Evolutionary conservation across 2,329 filamentous ascomycete genomes (phyloP).

Genomic region (Colletotrichum graminicola): DNA sequence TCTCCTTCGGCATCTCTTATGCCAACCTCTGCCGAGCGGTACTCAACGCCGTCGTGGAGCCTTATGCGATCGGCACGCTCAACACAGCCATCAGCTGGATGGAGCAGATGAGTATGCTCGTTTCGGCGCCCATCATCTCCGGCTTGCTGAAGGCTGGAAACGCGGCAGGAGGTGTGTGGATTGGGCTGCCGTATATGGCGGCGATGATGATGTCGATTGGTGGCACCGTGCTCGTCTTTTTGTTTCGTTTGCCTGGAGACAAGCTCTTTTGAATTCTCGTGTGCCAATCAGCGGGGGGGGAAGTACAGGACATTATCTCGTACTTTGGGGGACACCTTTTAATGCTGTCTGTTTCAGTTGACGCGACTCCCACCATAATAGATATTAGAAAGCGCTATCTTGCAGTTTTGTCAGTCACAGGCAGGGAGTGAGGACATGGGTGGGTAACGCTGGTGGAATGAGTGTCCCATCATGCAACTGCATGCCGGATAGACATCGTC

Average conservation of each 20-base stretch:
- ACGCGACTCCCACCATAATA: neutral
- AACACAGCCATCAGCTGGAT: constrained; percentile 65
- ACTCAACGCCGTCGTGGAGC: constrained; percentile 65
- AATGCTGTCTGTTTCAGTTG: neutral
- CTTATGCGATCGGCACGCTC: constrained; percentile 65
- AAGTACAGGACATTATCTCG: neutral
- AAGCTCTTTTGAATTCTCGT: constrained; percentile 1
- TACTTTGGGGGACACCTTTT: neutral
- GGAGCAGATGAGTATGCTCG: constrained; percentile 62
- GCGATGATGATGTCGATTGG: constrained; percentile 51
- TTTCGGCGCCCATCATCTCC: constrained; percentile 61
- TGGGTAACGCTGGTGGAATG: neutral
- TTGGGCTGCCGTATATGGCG: constrained; percentile 63
- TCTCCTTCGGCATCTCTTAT: constrained; percentile 60
- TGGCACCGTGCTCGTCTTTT: constrained; percentile 49
- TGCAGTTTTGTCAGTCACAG: neutral
- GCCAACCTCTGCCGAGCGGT: constrained; percentile 60
- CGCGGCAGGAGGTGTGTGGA: constrained; percentile 59
- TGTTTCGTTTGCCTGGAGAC: constrained; percentile 46
- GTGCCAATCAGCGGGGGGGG: too few relatives aligned
- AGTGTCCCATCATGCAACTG: too few relatives aligned
- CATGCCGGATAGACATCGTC: too few relatives aligned
- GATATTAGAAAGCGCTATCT: neutral
- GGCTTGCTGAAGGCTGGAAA: constrained; percentile 61
- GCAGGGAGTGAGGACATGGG: neutral